phyloP scores from a whole-genome alignment of 2,329 filamentous ascomycete genomes.

The Cephalotrichum gorgonifer region DNA sequence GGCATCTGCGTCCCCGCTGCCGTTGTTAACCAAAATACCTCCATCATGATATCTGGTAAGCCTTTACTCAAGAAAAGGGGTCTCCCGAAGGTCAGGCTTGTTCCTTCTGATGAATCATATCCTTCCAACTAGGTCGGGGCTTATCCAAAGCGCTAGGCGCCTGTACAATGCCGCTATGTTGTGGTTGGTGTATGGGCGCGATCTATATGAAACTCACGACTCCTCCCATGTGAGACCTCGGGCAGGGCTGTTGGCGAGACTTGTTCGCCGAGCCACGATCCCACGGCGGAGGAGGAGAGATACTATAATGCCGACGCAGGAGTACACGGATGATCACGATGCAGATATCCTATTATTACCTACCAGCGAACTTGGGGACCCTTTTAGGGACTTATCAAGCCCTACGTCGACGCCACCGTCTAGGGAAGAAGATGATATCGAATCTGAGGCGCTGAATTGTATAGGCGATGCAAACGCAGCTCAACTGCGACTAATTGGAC shows the following conservation, averaged over 20 bases:
- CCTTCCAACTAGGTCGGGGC: neutral
- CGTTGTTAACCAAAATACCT: neutral
- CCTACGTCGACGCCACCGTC: conserved; percentile 10
- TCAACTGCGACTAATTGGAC: no score
- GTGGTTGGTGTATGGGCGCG: no score
- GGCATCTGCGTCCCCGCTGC: neutral
- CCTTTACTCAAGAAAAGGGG: neutral
- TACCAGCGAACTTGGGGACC: neutral
- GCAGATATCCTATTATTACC: neutral
- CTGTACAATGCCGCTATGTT: no score
- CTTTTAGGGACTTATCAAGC: conserved; percentile 6
- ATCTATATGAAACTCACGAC: no score
- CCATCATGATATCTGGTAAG: neutral
- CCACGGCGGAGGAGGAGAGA: neutral
- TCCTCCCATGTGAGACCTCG: neutral
- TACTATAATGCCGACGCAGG: neutral
- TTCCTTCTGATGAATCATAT: neutral
- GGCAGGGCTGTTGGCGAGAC: neutral
- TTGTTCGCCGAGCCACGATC: neutral
- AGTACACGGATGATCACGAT: neutral
- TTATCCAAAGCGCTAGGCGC: no score
- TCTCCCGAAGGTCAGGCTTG: neutral
- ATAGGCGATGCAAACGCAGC: no score
- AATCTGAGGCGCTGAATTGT: neutral
- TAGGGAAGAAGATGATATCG: neutral